Evolutionary conservation across 1,284 basidiomycete genomes (phyloP).

Genomic region (Ustilago hordei): DNA sequence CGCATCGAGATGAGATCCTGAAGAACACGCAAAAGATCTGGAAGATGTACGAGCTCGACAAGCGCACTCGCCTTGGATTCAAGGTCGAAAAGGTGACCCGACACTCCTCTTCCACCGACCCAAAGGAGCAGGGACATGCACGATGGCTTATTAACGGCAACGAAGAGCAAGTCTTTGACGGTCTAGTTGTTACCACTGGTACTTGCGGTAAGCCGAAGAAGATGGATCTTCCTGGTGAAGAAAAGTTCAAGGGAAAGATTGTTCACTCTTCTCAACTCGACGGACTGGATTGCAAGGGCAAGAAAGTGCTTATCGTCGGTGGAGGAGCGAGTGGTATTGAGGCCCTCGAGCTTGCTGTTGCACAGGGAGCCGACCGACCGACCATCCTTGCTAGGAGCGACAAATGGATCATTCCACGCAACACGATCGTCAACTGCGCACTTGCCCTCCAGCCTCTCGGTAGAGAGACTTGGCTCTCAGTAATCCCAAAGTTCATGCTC

Average conservation of each 20-base stretch:
- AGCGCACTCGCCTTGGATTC: slow-evolving; percentile 73
- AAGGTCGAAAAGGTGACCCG: slow-evolving; percentile 62
- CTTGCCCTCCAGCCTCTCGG: slow-evolving; percentile 76
- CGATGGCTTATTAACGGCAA: slow-evolving; percentile 74
- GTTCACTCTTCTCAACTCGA: slow-evolving; percentile 75
- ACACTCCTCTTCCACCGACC: slow-evolving; percentile 66
- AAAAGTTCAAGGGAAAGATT: slow-evolving; percentile 72
- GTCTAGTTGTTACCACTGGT: slow-evolving; percentile 74
- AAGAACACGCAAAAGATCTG: slow-evolving; percentile 74
- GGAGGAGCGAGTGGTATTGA: slow-evolving; percentile 77
- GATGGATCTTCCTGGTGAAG: slow-evolving; percentile 73
- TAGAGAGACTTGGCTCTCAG: slow-evolving; percentile 65
- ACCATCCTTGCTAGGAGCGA: slow-evolving; percentile 73
- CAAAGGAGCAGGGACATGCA: slow-evolving; percentile 70
- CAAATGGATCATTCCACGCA: slow-evolving; percentile 67
- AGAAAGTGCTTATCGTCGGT: slow-evolving; percentile 73
- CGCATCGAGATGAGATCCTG: slow-evolving; percentile 75
- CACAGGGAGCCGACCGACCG: slow-evolving; percentile 72
- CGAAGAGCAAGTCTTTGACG: slow-evolving; percentile 73
- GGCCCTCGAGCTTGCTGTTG: slow-evolving; percentile 73
- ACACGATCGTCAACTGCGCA: slow-evolving; percentile 74
- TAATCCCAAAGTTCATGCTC: slow-evolving; percentile 74
- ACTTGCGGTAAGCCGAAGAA: slow-evolving; percentile 75
- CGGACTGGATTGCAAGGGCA: slow-evolving; percentile 71
- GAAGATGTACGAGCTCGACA: slow-evolving; percentile 74